Base-by-base conservation (phyloP, 2,329 filamentous ascomycete genomes). In the Hirsutella minnesotensis region DNA sequence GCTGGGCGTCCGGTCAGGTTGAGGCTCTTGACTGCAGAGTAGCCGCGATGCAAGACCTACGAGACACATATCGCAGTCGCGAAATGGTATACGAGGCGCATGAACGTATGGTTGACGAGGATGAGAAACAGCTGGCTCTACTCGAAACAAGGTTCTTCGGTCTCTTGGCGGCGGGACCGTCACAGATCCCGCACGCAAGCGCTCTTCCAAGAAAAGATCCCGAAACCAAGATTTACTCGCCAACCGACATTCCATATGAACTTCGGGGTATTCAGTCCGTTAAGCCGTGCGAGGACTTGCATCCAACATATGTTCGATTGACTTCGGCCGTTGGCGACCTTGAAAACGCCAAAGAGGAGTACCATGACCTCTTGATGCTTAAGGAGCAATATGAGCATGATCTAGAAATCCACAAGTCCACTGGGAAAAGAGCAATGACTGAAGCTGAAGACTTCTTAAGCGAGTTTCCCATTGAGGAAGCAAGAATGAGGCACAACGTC, bases 321-420 rank as follows among this genome's bases (percentile, higher is more conserved):
- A 60, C 68, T 15, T 59, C 63, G 12, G 60, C 63, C 1, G 61
- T 69, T 9, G 65, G 61, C 2, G 66, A 73, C 16, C 55, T 69
- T n/a, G 61, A 67, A 37, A 60, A 70, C 24, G 67, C 68, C 13
- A 62, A 60, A 39, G 72, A 77, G 44, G 62, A 69, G n/a, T 55
- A 64, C 29, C 57, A 61, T 5, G 69, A 75, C 34, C 59, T 75
- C 4, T 44, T 59, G 10, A 57, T 62, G 42, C 60, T 62, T 30
- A 64, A 61, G 34, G 57, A 64, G 9, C 56, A 56, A 41, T 62
- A 59, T 37, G 55, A 67, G 41, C 55, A 65, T 39, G 56, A 68
- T 30, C 48, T 65, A 13, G 52, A 55, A 19, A 46, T 64, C 24
- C 58, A 63, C 43, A 53, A 55, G 20, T 44, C 42, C 21, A 56